A percentile compares a stretch with the other conserved stretches of the same genome.
Evolutionary conservation across 345 rosid species (phyloP).

Genomic region (Streptanthus diversifolius): DNA sequence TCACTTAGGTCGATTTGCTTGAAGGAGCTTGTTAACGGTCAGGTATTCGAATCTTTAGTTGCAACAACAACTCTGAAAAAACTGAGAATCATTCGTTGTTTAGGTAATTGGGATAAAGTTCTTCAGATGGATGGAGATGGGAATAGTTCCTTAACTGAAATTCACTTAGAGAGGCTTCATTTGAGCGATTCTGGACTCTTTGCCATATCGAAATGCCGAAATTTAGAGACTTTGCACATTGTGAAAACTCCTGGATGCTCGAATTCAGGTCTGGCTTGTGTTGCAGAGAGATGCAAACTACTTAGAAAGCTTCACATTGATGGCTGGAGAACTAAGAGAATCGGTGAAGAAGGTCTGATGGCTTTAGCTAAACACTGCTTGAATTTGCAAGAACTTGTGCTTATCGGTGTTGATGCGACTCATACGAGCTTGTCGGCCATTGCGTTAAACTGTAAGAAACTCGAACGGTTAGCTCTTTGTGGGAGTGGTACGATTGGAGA

Average conservation of each 20-base stretch:
- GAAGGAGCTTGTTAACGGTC: slow-evolving; percentile 78
- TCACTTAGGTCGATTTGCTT: slow-evolving; percentile 61
- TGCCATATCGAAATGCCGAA: slow-evolving; percentile 51
- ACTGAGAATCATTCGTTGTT: slow-evolving; percentile 68
- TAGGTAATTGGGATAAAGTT: slow-evolving; percentile 75
- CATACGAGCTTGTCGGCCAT: slow-evolving; percentile 45
- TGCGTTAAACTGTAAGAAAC: slow-evolving; percentile 54
- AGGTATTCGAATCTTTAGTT: slow-evolving; percentile 58
- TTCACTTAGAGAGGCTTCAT: slow-evolving; percentile 78
- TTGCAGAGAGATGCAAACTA: slow-evolving; percentile 58
- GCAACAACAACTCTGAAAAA: slow-evolving; percentile 48
- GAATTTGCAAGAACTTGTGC: slow-evolving; percentile 67
- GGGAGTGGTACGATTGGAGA: slow-evolving; percentile 75
- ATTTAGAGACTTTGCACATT: slow-evolving; percentile 57
- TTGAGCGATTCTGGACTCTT: slow-evolving; percentile 60
- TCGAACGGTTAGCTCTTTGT: slow-evolving; percentile 75
- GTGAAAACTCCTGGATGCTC: slow-evolving; percentile 68
- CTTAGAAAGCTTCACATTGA: slow-evolving; percentile 81
- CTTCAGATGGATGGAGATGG: slow-evolving; percentile 46
- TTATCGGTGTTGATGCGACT: slow-evolving; percentile 75
- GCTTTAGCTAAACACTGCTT: slow-evolving; percentile 59
- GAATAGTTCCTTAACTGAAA: slow-evolving; percentile 39
- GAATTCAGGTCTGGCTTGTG: slow-evolving; percentile 47
- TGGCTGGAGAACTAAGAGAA: slow-evolving; percentile 69
- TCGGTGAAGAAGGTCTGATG: slow-evolving; percentile 69